Base-by-base conservation (phyloP, 2,329 filamentous ascomycete genomes). In the Aschersonia sp. region DNA sequence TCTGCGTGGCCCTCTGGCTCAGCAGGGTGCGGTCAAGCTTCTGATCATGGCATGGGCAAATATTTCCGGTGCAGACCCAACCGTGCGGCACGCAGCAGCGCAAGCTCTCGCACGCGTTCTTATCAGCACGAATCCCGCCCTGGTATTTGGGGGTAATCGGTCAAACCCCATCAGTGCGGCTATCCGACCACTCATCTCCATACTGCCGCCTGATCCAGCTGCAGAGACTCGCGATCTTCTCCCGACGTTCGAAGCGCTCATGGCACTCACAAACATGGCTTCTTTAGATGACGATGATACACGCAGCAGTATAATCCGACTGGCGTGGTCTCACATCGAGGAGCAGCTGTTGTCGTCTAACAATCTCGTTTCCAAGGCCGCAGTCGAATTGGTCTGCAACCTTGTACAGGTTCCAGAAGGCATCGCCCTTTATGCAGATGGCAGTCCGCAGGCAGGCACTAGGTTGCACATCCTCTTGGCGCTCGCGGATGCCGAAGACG, bases 241-340 rank as follows among this genome's bases (percentile, higher is more conserved):
- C 0, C 88, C 92, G 0, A 81, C 84, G 0, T 98, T 97, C 55
- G 92, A 98, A 64, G 76, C 84, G 1, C 74, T 98, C 7, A 83
- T 97, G 62, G 90, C 92, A 0, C 76, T 98, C 37, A 97, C 92
- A 0, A 98, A 98, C 56, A 76, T 98, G 6, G 92, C 90, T 0
- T 94, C 87, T 0, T 77, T 82, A 10, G 83, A 89, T 47, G 75
- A 83, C 50, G 72, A 79, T 35, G 76, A 79, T 5, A 73, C 77
- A 5, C 76, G 82, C 43, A 71, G 75, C 37, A 70, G 74, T 12
- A 89, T 95, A 45, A 79, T 95, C 37, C 79, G 84, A 8, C 69
- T 76, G 4, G 79, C 83, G 1, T 94, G 87, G 77, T 62, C 79
- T 1, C 77, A 79, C 22, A 74, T 95, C 42, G 92, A 97, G 62